A percentile compares a stretch with the other conserved stretches of the same genome.
Conservation (phyloP, 2,329 filamentous ascomycete species). For the Colletotrichum brevisporum region DNA sequence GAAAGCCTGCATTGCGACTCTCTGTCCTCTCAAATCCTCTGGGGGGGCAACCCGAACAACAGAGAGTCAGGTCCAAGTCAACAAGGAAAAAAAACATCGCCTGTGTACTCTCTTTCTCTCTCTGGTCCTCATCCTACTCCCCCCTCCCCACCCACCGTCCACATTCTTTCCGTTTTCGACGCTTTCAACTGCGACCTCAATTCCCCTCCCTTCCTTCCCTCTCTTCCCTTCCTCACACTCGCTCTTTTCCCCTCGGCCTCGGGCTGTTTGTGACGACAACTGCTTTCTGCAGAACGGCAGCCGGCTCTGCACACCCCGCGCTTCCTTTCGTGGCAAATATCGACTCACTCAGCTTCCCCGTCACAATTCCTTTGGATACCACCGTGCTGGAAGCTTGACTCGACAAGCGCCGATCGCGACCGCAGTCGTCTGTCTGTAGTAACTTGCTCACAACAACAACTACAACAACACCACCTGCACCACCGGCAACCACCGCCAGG, state of each 20-base stretch:
- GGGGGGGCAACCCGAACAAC: slow-evolving; percentile 34
- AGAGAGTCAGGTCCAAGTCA: slow-evolving; percentile 28
- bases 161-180: slow-evolving; percentile 15
- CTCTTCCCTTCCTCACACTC: background rate
- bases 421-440: background rate
- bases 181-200: slow-evolving; percentile 24
- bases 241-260: slow-evolving; percentile 16
- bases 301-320: slow-evolving; percentile 39
- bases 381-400: slow-evolving; percentile 11
- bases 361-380: background rate
- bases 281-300: slow-evolving; percentile 33
- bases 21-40: background rate
- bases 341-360: slow-evolving; percentile 1
- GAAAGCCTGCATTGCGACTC: slow-evolving; percentile 6
- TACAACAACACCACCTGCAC: background rate
- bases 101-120: background rate
- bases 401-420: slow-evolving; percentile 21
- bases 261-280: slow-evolving; percentile 26
- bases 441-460: slow-evolving; percentile 17
- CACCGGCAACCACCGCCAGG: slow-evolving; percentile 1
- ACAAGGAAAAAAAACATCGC: slow-evolving; percentile 38
- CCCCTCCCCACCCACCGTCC: background rate
- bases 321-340: slow-evolving; percentile 20
- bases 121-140: background rate
- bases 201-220: background rate